Base-by-base conservation (phyloP, 306 rosid species). In the Amphicarpaea edgeworthii region DNA sequence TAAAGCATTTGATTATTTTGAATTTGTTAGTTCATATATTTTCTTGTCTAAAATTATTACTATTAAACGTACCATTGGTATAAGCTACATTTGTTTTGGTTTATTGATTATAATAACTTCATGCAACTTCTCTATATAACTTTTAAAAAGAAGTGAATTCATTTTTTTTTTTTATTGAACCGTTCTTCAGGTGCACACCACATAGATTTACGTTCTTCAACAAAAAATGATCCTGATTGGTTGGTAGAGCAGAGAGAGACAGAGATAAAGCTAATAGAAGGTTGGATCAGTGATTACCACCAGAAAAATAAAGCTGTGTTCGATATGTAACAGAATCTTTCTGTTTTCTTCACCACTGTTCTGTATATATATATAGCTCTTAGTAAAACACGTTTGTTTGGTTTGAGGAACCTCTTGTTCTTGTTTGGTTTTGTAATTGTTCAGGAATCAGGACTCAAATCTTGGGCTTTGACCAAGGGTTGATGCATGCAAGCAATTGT, bases 181-280 rank as follows among this genome's bases (percentile, higher is more conserved):
- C 49, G 19, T 62, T 72, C 26, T 16, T 60, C 82, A 91, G 97
- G 98, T 64, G 96, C 96, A 0, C 96, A 89, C 83, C 97, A 89
- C 84, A 46, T 88, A 72, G 98, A 93, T 83, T 85, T 91, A 75
- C 98, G 96, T 7, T 85, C 90, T 72, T 80, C 98, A 2, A 86
- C 87, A 0, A 34, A 71, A n/a, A 79, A 83, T 23, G 98, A 91
- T 85, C 98, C 97, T 59, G 72, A 70, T 79, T 93, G 98, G 98
- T 84, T 93, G 79, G 68, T 78, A 14, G 87, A 93, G 76, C 96
- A 80, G 84, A 88, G 98, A 76, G 84, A 42, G 53, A 82, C 85
- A 60, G 96, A 90, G 83, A 76, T 86, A 74, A 85, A 81, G 82
- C 71, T 93, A 66, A 86, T 93, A 64, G 19, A 86, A 83, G 88